A percentile compares a stretch with the other conserved stretches of the same genome.
These are phyloP conservation scores for Pseudonitzschia pungens DNA, from an alignment of 108 stramenopile genomes.

Conservation along the genomic window DNA sequence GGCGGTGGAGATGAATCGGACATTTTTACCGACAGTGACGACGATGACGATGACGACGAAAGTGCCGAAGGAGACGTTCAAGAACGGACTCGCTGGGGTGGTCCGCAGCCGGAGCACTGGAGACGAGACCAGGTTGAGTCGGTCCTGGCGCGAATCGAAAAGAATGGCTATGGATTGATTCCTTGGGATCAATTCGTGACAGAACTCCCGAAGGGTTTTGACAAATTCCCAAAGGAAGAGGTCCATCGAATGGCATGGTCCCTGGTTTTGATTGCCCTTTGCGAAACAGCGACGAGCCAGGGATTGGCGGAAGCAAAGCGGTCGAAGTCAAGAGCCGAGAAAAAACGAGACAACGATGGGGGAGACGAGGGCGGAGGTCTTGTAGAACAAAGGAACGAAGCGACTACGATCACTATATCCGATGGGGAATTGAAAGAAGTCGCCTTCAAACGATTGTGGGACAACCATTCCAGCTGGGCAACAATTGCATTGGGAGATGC, in stretches of 20 bases:
- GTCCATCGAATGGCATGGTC: conserved; percentile 78
- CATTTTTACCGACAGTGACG: conserved; percentile 27
- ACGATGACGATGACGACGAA: conserved; percentile 26
- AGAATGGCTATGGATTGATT: conserved; percentile 62
- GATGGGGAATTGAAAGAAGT: conserved; percentile 12
- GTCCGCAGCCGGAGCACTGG: conserved; percentile 44
- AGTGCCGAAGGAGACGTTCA: conserved; percentile 40
- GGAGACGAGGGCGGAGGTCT: conserved; percentile 32
- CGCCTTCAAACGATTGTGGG: conserved; percentile 34
- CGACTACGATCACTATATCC: neutral
- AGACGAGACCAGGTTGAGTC: conserved; percentile 50
- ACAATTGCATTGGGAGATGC: conserved; percentile 48
- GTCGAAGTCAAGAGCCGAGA: conserved; percentile 31
- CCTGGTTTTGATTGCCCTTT: conserved; percentile 47
- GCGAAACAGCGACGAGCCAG: conserved; percentile 63
- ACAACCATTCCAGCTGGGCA: conserved; percentile 39
- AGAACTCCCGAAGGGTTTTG: conserved; percentile 14
- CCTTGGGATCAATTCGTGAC: conserved; percentile 45
- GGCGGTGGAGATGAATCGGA: conserved; percentile 10
- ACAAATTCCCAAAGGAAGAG: conserved; percentile 15
- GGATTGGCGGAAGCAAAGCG: conserved; percentile 37
- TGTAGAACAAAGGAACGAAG: neutral
- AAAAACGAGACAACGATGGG: conserved; percentile 4
- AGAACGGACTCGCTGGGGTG: conserved; percentile 58
- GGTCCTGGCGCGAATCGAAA: conserved; percentile 47